phyloP scores from a whole-genome alignment of 1,139 yeast genomes.

The Sugiyamaella grinbergsii region DNA sequence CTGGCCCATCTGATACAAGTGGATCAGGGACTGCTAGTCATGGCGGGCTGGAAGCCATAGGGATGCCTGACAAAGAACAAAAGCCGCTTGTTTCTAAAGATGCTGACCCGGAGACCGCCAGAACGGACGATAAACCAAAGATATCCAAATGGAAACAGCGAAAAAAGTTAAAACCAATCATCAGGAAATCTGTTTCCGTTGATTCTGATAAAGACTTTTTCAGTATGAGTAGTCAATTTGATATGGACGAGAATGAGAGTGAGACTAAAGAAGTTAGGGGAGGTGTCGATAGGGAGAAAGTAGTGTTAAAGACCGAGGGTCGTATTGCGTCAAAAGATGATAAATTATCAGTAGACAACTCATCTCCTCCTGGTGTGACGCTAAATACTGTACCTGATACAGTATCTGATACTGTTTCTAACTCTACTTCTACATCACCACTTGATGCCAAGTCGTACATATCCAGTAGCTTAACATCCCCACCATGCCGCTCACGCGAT shows the following conservation, averaged over 20 bases:
- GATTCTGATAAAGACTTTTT: slow-evolving; percentile 18
- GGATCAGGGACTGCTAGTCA: too few species aligned
- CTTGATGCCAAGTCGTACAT: background rate
- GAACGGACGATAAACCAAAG: slow-evolving; percentile 3
- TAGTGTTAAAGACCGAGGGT: background rate
- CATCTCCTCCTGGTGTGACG: too few species aligned
- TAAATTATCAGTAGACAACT: too few species aligned
- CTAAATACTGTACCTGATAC: too few species aligned
- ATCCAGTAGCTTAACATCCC: too few species aligned
- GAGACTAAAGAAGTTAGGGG: background rate
- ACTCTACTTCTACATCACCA: background rate
- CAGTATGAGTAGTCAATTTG: slow-evolving; percentile 5
- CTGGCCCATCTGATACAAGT: background rate
- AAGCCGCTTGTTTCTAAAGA: too few species aligned
- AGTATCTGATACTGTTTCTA: background rate
- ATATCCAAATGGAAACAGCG: slow-evolving; percentile 21
- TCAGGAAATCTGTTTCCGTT: background rate
- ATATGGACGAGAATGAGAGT: background rate
- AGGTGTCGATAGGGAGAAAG: too few species aligned
- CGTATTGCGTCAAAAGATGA: too few species aligned
- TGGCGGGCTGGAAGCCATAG: too few species aligned
- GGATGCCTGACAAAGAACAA: too few species aligned
- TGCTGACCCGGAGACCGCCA: background rate
- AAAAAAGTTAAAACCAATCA: slow-evolving; percentile 17
- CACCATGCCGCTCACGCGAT: too few species aligned